Conservation (phyloP, 352 stramenopile genomes). For the Pythium brassicae region DNA sequence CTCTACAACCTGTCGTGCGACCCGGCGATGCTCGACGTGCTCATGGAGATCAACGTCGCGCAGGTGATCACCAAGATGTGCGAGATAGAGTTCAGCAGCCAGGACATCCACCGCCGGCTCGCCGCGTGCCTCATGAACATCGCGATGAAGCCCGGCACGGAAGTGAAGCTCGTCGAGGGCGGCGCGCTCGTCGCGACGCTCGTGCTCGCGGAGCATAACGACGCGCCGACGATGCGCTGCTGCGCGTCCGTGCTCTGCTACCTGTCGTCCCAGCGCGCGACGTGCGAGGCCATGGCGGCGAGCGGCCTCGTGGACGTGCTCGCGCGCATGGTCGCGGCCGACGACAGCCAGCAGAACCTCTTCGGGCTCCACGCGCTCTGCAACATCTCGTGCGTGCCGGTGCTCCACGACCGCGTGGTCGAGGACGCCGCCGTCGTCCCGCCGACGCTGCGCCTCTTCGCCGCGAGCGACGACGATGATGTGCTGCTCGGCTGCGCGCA, state of each 20-base stretch:
- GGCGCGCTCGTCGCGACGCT: constrained; percentile 62
- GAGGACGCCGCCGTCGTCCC: constrained; percentile 48
- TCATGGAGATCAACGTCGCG: constrained; percentile 83
- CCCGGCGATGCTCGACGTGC: constrained; percentile 53
- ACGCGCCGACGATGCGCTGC: constrained; percentile 63
- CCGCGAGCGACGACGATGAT: constrained; percentile 33
- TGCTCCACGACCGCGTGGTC: constrained; percentile 61
- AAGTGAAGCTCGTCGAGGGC: constrained; percentile 64
- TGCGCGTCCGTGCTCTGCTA: constrained; percentile 72
- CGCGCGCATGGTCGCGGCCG: constrained; percentile 43
- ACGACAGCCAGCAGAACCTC: constrained; percentile 57
- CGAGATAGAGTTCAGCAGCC: constrained; percentile 80
- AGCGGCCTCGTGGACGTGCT: constrained; percentile 67
- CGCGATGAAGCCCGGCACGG: constrained; percentile 40
- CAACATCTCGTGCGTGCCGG: constrained; percentile 62
- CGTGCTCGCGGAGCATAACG: constrained; percentile 66
- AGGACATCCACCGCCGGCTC: constrained; percentile 69
- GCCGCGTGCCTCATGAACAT: constrained; percentile 79
- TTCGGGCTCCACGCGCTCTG: constrained; percentile 75
- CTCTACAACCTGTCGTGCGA: constrained; percentile 86
- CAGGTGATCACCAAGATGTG: constrained; percentile 85
- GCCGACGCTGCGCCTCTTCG: constrained; percentile 51
- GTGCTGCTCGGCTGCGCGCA: constrained; percentile 61
- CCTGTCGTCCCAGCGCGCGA: constrained; percentile 54
- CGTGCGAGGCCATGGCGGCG: constrained; percentile 72